Percentiles rank a stretch among this genome's conserved stretches.
Conservation (phyloP, 768 basidiomycete genomes). For the Plicaturopsis crispa region DNA sequence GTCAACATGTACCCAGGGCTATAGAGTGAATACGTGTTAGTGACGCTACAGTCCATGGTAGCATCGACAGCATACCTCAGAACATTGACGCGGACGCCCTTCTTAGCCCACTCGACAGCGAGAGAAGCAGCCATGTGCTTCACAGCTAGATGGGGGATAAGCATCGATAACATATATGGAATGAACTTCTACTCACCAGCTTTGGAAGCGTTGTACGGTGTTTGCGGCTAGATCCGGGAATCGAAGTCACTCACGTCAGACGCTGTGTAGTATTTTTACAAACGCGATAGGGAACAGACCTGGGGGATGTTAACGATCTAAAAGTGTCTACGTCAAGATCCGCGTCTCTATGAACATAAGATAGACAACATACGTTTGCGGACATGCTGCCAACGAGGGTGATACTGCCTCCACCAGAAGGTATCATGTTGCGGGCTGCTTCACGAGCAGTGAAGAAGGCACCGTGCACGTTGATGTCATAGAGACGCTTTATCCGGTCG, state of each 20-base stretch:
- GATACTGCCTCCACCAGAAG: constrained; percentile 70
- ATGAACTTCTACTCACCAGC: constrained; percentile 43
- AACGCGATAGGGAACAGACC: constrained; percentile 27
- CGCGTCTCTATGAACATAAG: constrained; percentile 6
- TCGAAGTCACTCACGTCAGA: not conserved
- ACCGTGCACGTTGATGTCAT: constrained; percentile 92
- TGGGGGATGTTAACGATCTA: constrained; percentile 85
- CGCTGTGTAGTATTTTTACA: too few species aligned
- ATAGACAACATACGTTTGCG: constrained; percentile 53
- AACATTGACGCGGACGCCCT: constrained; percentile 80
- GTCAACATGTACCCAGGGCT: constrained; percentile 96
- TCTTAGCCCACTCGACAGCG: constrained; percentile 94
- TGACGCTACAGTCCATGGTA: constrained; percentile 3
- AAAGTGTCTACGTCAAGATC: constrained; percentile 9
- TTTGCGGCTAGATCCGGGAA: constrained; percentile 54
- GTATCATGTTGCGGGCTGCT: constrained; percentile 88
- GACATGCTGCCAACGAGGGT: constrained; percentile 89
- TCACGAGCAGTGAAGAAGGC: constrained; percentile 95
- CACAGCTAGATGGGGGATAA: constrained; percentile 50
- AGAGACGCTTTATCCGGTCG: constrained; percentile 75
- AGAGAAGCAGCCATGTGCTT: constrained; percentile 90
- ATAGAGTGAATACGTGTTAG: constrained; percentile 5
- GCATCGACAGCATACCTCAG: constrained; percentile 41
- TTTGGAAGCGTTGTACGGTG: constrained; percentile 95
- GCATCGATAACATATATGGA: not conserved